Conservation (phyloP, 2,329 filamentous ascomycete genomes). For the Fusarium verrucosum region DNA sequence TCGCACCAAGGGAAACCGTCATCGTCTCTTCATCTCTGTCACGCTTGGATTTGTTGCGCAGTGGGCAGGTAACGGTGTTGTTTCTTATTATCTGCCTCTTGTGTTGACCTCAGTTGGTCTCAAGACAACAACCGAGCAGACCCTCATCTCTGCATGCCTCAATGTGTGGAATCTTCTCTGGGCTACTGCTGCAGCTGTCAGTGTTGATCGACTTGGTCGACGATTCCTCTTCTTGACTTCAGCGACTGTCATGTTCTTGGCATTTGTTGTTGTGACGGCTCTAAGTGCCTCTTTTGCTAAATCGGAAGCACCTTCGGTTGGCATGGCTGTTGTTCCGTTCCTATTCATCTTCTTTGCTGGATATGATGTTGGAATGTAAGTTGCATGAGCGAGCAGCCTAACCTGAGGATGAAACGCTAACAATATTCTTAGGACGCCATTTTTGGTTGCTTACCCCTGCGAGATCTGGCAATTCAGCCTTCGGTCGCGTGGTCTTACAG, state of each 20-base stretch:
- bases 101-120: background rate
- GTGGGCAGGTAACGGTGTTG: constrained; percentile 11
- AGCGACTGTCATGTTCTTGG: background rate
- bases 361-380: constrained; percentile 11
- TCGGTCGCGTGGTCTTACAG: background rate
- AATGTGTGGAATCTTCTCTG: constrained; percentile 5
- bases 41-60: background rate
- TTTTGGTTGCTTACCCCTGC: constrained; percentile 1
- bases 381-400: background rate
- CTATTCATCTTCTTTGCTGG: constrained; percentile 3
- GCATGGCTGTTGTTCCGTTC: background rate
- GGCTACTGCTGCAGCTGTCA: constrained; percentile 1
- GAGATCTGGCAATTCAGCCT: constrained; percentile 12
- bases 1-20: constrained; percentile 4
- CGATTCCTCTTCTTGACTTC: constrained; percentile 1
- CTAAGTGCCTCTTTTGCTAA: background rate
- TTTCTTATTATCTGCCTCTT: constrained; percentile 8
- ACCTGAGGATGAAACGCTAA: background rate
- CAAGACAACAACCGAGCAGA: background rate
- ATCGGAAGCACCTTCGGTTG: background rate
- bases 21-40: background rate
- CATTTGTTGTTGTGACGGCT: constrained; percentile 1
- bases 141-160: background rate
- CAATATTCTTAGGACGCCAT: background rate
- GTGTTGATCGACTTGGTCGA: background rate